Evolutionary conservation across 495 filamentous ascomycete genomes (phyloP).

Genomic region (Neurospora pannonica): DNA sequence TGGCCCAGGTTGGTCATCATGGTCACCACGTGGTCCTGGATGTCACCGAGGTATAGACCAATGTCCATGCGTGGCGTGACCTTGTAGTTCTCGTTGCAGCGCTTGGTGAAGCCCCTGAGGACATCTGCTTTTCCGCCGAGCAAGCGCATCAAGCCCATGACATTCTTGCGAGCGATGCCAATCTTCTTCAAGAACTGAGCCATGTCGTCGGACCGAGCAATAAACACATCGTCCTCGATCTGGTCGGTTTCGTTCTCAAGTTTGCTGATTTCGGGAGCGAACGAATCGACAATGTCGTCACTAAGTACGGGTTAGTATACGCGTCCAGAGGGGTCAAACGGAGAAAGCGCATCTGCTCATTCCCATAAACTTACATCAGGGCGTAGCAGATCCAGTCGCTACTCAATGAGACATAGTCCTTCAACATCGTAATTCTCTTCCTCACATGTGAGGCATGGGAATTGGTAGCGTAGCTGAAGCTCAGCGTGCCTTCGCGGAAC

Average conservation of each 20-base stretch:
- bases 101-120: constrained; percentile 92
- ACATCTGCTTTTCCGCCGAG: constrained; percentile 96
- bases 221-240: constrained; percentile 92
- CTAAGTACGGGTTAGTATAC: constrained; percentile 31
- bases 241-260: constrained; percentile 82
- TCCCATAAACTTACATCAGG: constrained; percentile 61
- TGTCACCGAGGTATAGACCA: constrained; percentile 89
- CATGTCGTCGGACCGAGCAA: constrained; percentile 81
- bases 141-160: constrained; percentile 86
- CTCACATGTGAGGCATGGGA: constrained; percentile 80
- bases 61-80: constrained; percentile 93
- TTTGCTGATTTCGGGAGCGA: constrained; percentile 76
- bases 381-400: constrained; percentile 99
- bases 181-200: constrained; percentile 77
- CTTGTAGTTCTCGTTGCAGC: constrained; percentile 93
- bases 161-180: constrained; percentile 83
- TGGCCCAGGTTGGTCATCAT: constrained; percentile 95
- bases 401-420: constrained; percentile 85
- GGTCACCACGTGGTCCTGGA: constrained; percentile 97
- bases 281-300: constrained; percentile 95
- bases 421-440: constrained; percentile 81
- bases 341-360: not conserved
- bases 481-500: constrained; percentile 89
- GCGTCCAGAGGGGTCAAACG: not conserved
- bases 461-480: constrained; percentile 81